Percentiles rank a stretch among this genome's conserved stretches.
Conservation (phyloP, 331 rosid genomes). For the Acacia concinna region DNA sequence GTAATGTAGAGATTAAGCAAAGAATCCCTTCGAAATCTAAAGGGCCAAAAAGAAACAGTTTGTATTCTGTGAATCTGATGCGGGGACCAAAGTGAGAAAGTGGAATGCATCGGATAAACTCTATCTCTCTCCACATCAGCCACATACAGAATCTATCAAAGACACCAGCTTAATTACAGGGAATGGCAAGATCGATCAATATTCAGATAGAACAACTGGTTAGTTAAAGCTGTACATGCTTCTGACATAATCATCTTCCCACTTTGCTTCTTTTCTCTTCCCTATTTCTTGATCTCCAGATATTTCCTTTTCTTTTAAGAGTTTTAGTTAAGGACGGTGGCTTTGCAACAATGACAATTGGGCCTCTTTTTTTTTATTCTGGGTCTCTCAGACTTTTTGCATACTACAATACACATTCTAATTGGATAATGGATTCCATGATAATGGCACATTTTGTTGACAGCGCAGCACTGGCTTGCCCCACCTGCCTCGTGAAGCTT, state of each 20-base stretch:
- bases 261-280: background rate
- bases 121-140: conserved; percentile 69
- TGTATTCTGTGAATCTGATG: conserved; percentile 59
- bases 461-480: conserved; percentile 42
- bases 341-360: conserved; percentile 29
- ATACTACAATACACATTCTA: conserved; percentile 12
- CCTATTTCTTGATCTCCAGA: background rate
- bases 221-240: conserved; percentile 12
- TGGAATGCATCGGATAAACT: conserved; percentile 53
- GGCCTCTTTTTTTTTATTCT: background rate
- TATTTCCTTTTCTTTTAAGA: background rate
- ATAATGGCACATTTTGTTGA: conserved; percentile 25
- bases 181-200: background rate
- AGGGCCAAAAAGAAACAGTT: conserved; percentile 33
- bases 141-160: conserved; percentile 7
- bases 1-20: background rate
- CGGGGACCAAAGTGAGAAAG: conserved; percentile 48
- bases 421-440: conserved; percentile 40
- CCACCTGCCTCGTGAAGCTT: conserved; percentile 44
- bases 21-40: conserved; percentile 32
- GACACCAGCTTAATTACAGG: background rate
- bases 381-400: conserved; percentile 41
- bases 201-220: background rate
- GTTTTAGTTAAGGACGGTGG: background rate
- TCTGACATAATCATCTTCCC: conserved; percentile 2